Evolutionary conservation across 2,329 filamentous ascomycete genomes (phyloP), one percentile per base, ranked within the genome.

Genomic region (Dactylellina leptospora): DNA sequence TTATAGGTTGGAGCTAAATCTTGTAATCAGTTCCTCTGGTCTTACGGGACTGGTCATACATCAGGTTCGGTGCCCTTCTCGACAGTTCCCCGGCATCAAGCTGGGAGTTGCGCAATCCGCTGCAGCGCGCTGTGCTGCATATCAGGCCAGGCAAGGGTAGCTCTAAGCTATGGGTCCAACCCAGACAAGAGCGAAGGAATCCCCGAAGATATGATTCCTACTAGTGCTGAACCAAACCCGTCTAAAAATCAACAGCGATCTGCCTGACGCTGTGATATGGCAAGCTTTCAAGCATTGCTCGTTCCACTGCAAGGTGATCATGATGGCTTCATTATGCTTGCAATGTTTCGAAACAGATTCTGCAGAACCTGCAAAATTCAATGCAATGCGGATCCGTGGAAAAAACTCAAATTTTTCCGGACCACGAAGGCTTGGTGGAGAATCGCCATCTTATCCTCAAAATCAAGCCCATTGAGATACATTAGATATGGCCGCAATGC

Each of bases 21-120:
- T 53, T 58, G 66, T 71, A 71, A 63, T 71, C 66, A 62, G 33
- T 58, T 56, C 9, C 50, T 58, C 3, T 51, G 36, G 59, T 63
- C 66, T 71, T 63, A 71, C 66, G 63, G 44, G 20, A 16, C 25
- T 23, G 30, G 66, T 62, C 58, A 47, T 45, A 58, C 58, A 51
- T 47, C 25, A 63, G 30, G 47, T 22, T 28, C 20, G 38, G 33
- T 53, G 33, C 36, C 47, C 18, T 44, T 16, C 25, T 27, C 40
- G 54, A 33, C 16, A 42, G 22, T 60, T 42, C 20, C 58, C 44
- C 33, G 44, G 50, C 33, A 45, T 62, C 36, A 27, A 51, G 42
- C 42, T 18, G 23, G 10, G 47, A 28, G n/a, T 71, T 71, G 66
- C 66, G 66, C 66, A 63, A 63, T 71, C 58, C 44, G 58, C 51